Base-by-base conservation (phyloP, 306 rosid species). In the Chamaecrista fasciculata region DNA sequence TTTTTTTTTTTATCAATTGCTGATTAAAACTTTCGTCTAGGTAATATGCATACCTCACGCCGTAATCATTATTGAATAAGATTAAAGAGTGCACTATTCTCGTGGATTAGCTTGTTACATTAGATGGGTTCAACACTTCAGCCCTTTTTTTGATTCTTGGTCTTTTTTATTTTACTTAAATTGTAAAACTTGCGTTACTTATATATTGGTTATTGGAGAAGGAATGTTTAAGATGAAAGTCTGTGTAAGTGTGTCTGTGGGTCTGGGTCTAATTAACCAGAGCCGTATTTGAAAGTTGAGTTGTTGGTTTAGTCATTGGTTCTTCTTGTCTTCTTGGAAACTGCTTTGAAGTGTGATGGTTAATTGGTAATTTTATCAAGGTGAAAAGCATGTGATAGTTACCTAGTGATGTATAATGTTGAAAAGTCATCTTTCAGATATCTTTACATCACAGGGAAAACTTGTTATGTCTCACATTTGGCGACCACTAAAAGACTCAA, bases 31-130 rank as follows among this genome's bases (percentile, higher is more conserved):
- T 48, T 63, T 62, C 53, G 53, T 51, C 77, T 19, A 21, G 55
- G 57, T 48, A 55, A 83, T 21, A 50, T 50, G 75, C 56, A 66
- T 64, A 73, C 40, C 40, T 73, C 66, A 33, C 70, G 14, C 8
- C 69, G 62, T 70, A 49, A 70, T 70, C 62, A 39, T 24, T 5
- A 55, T 49, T 55, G 10, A 4, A 7, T 34, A 34, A 34, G 64
- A 49, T 59, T 51, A 10, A 44, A 60, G 3, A 64, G 79, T 64
- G 14, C 20, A 34, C 28, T 59, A 40, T 76, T 44, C 63, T 65
- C 10, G 46, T 53, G 49, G 62, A 60, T 65, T 74, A 25, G 51
- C 18, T 40, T 53, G 47, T 14, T 16, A 50, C 28, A 59, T 61
- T 81, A 59, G 52, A 19, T 49, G 39, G 16, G 62, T 66, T 70